Conservation (phyloP, 345 rosid species). For the Hypericum perforatum region DNA sequence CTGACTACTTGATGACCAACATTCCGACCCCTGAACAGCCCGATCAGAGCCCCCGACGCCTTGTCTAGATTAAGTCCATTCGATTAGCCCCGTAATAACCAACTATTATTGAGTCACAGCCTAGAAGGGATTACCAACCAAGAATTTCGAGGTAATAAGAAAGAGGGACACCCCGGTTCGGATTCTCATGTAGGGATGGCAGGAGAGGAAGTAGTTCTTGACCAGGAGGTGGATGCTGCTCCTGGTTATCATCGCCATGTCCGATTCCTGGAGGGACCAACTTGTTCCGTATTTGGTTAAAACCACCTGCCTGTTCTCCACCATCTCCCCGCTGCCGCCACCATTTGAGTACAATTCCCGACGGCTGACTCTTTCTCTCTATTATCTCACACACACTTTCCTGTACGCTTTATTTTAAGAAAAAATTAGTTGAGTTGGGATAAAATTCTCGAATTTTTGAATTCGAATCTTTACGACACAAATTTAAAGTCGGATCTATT, state of each 20-base stretch:
- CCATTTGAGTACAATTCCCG: background rate
- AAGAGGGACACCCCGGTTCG: conserved; percentile 8
- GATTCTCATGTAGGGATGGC: conserved; percentile 41
- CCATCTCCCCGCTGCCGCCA: background rate
- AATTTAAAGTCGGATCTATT: too few relatives aligned
- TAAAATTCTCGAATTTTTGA: too few relatives aligned
- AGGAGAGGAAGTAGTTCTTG: conserved; percentile 51
- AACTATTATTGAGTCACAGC: too few relatives aligned
- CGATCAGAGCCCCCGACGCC: conserved; percentile 14
- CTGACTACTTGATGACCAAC: conserved; percentile 23
- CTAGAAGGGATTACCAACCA: background rate
- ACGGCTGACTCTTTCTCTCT: too few relatives aligned
- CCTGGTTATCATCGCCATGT: background rate
- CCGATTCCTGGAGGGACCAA: background rate
- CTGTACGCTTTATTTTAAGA: too few relatives aligned
- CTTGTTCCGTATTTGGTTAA: background rate
- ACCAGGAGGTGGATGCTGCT: conserved; percentile 14
- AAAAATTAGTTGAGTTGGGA: too few relatives aligned
- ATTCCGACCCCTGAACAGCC: conserved; percentile 16
- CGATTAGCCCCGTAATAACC: too few relatives aligned
- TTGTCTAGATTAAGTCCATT: too few relatives aligned
- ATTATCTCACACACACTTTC: too few relatives aligned
- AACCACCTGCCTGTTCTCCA: background rate
- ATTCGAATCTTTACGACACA: too few relatives aligned
- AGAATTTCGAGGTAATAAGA: background rate